Evolutionary conservation across 75 land plant species (phyloP).

Genomic region (Pseudotsuga menziesii): DNA sequence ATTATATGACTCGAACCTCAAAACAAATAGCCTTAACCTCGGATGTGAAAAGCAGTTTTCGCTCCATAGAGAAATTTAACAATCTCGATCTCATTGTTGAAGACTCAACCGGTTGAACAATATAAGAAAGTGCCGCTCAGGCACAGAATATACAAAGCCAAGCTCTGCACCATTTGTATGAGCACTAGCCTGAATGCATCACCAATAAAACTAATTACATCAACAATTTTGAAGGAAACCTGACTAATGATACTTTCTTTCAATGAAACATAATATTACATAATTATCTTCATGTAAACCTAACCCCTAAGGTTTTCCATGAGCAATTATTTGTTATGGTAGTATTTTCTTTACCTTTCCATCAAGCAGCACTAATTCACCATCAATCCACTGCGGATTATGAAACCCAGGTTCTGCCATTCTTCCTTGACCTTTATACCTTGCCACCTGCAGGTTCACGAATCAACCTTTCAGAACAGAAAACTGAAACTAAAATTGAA

Average conservation of each 20-base stretch:
- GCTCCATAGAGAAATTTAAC: too few relatives aligned
- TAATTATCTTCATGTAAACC: neutral
- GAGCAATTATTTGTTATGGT: neutral
- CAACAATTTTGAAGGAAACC: neutral
- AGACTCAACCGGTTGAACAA: constrained; percentile 80
- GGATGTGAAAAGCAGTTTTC: too few relatives aligned
- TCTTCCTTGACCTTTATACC: constrained; percentile 95
- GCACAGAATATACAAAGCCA: constrained; percentile 86
- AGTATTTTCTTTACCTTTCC: constrained; percentile 65
- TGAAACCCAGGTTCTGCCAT: constrained; percentile 84
- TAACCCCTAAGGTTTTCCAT: neutral
- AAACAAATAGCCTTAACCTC: too few relatives aligned
- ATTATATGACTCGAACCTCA: too few relatives aligned
- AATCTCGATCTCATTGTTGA: constrained; percentile 33
- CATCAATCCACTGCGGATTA: constrained; percentile 94
- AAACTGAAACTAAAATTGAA: constrained; percentile 1
- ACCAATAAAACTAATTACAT: neutral
- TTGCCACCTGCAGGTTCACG: constrained; percentile 53
- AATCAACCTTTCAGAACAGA: constrained; percentile 3
- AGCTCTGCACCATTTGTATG: constrained; percentile 74
- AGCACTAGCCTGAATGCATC: constrained; percentile 54
- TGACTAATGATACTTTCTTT: neutral
- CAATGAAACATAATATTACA: neutral
- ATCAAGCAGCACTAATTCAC: constrained; percentile 78
- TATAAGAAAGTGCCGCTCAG: constrained; percentile 84